phyloP scores from a whole-genome alignment of 2,329 filamentous ascomycete species.

The Neopestalotiopsis sp. region DNA sequence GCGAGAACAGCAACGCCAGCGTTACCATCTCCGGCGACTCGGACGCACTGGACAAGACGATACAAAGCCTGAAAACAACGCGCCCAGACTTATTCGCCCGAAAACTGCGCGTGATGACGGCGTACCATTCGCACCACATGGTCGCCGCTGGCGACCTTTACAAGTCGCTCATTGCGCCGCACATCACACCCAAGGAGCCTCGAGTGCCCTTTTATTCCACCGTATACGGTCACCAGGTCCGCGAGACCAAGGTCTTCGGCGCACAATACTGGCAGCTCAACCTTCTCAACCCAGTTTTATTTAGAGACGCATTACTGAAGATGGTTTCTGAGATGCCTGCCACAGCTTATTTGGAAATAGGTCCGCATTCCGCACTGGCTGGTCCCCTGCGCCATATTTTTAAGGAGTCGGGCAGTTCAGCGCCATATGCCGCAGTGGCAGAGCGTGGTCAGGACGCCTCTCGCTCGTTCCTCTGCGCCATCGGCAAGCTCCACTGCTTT shows the following conservation, averaged over 20 bases:
- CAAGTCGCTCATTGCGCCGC: conserved; percentile 18
- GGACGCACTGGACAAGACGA: conserved; percentile 28
- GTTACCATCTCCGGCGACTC: conserved; percentile 36
- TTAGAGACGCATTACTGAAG: conserved; percentile 20
- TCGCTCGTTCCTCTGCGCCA: conserved; percentile 10
- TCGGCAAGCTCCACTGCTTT: conserved; percentile 14
- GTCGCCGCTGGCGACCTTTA: conserved; percentile 24
- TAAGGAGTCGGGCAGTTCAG: not conserved
- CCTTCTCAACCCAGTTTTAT: conserved; percentile 35
- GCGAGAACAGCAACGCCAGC: conserved; percentile 38
- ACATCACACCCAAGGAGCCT: conserved; percentile 20
- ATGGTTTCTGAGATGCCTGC: not conserved
- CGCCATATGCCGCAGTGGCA: conserved; percentile 2
- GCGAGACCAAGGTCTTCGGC: conserved; percentile 28
- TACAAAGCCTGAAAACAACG: conserved; percentile 34
- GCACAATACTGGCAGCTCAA: conserved; percentile 33
- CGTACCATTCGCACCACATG: conserved; percentile 47
- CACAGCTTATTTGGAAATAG: conserved; percentile 1
- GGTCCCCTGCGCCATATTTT: not conserved
- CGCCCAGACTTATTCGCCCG: conserved; percentile 38
- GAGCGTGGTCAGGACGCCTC: not conserved
- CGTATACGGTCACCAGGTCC: conserved; percentile 33
- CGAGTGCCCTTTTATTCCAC: conserved; percentile 31
- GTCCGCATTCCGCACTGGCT: conserved; percentile 1
- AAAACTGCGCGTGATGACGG: conserved; percentile 43